Conservation (phyloP, 2,329 filamentous ascomycete genomes). For the Nakataea oryzae region DNA sequence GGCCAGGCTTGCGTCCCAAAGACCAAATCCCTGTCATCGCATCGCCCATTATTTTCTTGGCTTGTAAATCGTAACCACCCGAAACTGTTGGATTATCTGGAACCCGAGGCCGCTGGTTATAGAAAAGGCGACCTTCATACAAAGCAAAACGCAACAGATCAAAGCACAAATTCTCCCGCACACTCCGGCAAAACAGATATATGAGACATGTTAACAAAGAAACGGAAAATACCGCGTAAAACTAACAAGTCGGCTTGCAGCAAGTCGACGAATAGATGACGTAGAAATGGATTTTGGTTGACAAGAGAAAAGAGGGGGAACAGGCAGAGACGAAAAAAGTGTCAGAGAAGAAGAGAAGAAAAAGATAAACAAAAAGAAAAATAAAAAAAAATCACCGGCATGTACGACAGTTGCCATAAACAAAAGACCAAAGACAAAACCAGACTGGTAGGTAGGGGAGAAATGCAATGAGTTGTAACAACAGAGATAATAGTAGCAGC, state of each 20-base stretch:
- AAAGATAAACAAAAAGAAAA: conserved; percentile 7
- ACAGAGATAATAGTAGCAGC: neutral
- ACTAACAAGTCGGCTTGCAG: neutral
- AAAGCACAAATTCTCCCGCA: neutral
- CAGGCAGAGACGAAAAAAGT: neutral
- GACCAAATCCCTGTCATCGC: no score
- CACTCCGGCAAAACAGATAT: neutral
- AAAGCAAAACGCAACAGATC: neutral
- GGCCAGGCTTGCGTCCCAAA: no score
- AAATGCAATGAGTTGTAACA: neutral
- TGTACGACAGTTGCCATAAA: neutral
- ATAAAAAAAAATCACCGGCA: neutral
- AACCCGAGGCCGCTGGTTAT: neutral
- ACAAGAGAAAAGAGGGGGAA: neutral
- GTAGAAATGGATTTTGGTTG: neutral
- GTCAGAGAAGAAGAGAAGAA: conserved; percentile 3
- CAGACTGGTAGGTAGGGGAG: no score
- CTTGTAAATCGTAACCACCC: neutral
- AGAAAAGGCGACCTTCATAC: neutral
- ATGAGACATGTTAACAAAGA: neutral
- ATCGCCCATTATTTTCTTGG: no score
- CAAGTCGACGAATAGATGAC: neutral
- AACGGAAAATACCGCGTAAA: neutral
- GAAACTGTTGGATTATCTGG: neutral
- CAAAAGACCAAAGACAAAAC: neutral